phyloP scores from a whole-genome alignment of 2,329 filamentous ascomycete species.

The Botrytis byssoidea region DNA sequence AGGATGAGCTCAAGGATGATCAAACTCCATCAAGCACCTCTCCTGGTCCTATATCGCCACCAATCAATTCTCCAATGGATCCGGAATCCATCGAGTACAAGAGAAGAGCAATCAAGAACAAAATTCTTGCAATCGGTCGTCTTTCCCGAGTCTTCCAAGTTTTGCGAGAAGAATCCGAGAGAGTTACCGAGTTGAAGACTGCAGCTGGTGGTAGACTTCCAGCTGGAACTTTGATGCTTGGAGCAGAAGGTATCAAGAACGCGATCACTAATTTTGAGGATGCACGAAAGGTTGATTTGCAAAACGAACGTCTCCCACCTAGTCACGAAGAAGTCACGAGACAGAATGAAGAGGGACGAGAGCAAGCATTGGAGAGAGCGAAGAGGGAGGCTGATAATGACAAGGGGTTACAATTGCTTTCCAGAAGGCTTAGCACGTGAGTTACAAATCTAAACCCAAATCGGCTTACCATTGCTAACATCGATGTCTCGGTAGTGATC shows the following conservation, averaged over 20 bases:
- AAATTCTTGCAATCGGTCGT: conserved; percentile 95
- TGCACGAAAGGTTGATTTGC: conserved; percentile 91
- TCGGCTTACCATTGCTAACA: conserved; percentile 12
- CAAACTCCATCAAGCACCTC: conserved; percentile 64
- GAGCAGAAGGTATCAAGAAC: conserved; percentile 97
- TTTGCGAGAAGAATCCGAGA: conserved; percentile 92
- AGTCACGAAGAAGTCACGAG: conserved; percentile 87
- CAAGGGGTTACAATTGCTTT: conserved; percentile 79
- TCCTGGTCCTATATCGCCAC: conserved; percentile 71
- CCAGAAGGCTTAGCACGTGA: conserved; percentile 94
- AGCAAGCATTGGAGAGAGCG: conserved; percentile 81
- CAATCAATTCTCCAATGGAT: conserved; percentile 58
- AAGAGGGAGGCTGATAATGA: conserved; percentile 90
- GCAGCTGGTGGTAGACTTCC: conserved; percentile 89
- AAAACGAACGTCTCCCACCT: conserved; percentile 92
- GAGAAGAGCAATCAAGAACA: conserved; percentile 97
- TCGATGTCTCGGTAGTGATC: conserved; percentile 26
- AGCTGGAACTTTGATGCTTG: conserved; percentile 94
- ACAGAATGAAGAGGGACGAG: conserved; percentile 77
- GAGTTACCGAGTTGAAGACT: conserved; percentile 96
- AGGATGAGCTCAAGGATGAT: conserved; percentile 93
- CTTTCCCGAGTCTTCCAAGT: conserved; percentile 98
- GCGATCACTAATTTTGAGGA: conserved; percentile 97
- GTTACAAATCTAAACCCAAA: conserved; percentile 40
- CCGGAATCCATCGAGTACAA: conserved; percentile 91